phyloP scores from a whole-genome alignment of 2,329 filamentous ascomycete genomes.

The Zymoseptoria passerinii region DNA sequence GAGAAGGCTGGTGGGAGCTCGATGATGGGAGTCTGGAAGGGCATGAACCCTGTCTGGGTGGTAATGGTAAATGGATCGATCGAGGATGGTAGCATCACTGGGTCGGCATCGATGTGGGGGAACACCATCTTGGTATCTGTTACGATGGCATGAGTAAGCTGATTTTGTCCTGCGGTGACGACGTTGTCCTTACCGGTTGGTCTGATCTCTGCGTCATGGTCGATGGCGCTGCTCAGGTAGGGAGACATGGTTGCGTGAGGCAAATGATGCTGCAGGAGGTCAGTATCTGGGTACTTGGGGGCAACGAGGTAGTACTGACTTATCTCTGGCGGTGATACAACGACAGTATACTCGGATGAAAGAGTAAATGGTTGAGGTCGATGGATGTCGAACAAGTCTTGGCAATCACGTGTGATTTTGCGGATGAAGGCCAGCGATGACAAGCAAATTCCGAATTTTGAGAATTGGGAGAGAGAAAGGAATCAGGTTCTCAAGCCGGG shows the following conservation, averaged over 20 bases:
- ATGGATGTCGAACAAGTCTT: conserved; percentile 5
- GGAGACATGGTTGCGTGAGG: conserved; percentile 12
- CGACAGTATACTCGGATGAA: not conserved
- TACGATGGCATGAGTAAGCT: not conserved
- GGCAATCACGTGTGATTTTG: conserved; percentile 1
- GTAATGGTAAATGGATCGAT: conserved; percentile 61
- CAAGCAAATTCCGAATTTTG: not conserved
- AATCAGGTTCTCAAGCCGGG: conserved; percentile 11
- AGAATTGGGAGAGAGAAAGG: conserved; percentile 8
- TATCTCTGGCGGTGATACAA: not conserved
- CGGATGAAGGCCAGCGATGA: not conserved
- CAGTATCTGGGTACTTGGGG: not conserved
- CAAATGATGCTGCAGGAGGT: not conserved
- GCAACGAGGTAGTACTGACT: not conserved
- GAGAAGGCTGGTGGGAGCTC: conserved; percentile 66
- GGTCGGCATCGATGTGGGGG: conserved; percentile 24
- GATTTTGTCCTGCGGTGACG: not conserved
- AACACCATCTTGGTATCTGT: conserved; percentile 14
- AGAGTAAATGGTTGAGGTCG: not conserved
- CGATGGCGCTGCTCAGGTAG: conserved; percentile 10
- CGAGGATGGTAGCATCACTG: conserved; percentile 18
- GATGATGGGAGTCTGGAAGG: conserved; percentile 44
- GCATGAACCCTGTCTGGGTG: conserved; percentile 65
- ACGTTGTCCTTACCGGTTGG: conserved; percentile 1
- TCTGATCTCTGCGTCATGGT: conserved; percentile 4